Conservation (phyloP, 208 protist genomes). For the Leishmania martiniquensis region DNA sequence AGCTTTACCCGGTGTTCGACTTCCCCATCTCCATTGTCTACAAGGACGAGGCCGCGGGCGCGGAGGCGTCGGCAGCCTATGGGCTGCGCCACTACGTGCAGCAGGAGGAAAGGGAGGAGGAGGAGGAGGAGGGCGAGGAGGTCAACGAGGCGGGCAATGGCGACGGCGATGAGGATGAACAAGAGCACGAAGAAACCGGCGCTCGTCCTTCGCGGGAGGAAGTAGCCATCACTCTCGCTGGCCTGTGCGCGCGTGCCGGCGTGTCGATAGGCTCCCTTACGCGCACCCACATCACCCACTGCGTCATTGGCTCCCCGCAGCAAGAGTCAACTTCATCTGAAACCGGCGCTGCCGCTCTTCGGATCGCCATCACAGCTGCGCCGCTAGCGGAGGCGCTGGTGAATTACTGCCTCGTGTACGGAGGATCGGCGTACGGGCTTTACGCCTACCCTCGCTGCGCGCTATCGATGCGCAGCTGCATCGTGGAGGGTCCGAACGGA, state of each 20-base stretch:
- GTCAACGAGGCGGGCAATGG: constrained; percentile 14
- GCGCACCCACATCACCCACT: constrained; percentile 59
- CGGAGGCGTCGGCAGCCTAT: not conserved
- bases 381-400: constrained; percentile 58
- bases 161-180: constrained; percentile 35
- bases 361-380: constrained; percentile 56
- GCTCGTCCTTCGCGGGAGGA: constrained; percentile 28
- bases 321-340: not conserved
- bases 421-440: constrained; percentile 55
- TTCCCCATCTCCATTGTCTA: constrained; percentile 23
- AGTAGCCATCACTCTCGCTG: constrained; percentile 46
- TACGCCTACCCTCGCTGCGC: constrained; percentile 77
- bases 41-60: not conserved
- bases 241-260: constrained; percentile 65
- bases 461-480: constrained; percentile 39
- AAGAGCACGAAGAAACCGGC: constrained; percentile 25
- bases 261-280: constrained; percentile 60
- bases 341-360: not conserved
- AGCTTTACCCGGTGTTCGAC: constrained; percentile 52
- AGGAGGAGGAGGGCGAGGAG: constrained; percentile 14
- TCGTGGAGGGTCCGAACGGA: constrained; percentile 56
- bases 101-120: constrained; percentile 14
- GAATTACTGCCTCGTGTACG: constrained; percentile 70
- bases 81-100: constrained; percentile 28
- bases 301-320: constrained; percentile 59